Base-by-base conservation (phyloP, 306 rosid genomes). In the Vigna angularis region DNA sequence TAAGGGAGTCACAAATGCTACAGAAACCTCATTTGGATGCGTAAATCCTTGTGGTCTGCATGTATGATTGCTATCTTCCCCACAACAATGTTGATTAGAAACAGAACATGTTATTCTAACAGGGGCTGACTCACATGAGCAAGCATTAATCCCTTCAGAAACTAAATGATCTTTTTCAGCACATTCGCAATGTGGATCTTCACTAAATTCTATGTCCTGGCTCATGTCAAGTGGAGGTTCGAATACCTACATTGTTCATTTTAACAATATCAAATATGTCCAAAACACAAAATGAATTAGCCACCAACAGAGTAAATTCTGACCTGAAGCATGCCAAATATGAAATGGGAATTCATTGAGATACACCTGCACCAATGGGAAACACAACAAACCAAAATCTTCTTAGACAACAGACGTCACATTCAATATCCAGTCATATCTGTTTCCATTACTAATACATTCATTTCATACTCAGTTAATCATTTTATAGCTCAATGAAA, bases 141-240 rank as follows among this genome's bases (percentile, higher is more conserved):
- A 82, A 53, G 68, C 81, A 81, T 80, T 81, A 76, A 61, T 62
- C 56, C 47, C 90, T 74, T 86, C 85, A 78, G 78, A 80, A 78
- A 48, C 82, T 34, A 79, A 58, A 72, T 80, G 81, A 48, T 81
- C 75, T 56, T 83, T 70, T 40, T 52, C 73, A 66, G 44, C 73
- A 48, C 78, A 66, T 81, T 81, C 88, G 78, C 28, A 70, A 80
- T 70, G 88, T 45, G 68, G 62, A 61, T 81, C 83, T 70, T 87
- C 93, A 81, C 82, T 74, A 75, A 69, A 70, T 79, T 92, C 93
- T 42, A 65, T 24, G 61, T 87, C 93, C 74, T 86, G 87, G 80
- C 91, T 91, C 93, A 95, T 88, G 90, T 91, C 98, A 83, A 95
- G 74, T 9, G 98, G 98, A 62, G 98, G 97, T 87, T 95, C 98